These are phyloP conservation scores for Rhizoctonia solani DNA, from an alignment of 1,284 basidiomycete species.

Conservation along the genomic window DNA sequence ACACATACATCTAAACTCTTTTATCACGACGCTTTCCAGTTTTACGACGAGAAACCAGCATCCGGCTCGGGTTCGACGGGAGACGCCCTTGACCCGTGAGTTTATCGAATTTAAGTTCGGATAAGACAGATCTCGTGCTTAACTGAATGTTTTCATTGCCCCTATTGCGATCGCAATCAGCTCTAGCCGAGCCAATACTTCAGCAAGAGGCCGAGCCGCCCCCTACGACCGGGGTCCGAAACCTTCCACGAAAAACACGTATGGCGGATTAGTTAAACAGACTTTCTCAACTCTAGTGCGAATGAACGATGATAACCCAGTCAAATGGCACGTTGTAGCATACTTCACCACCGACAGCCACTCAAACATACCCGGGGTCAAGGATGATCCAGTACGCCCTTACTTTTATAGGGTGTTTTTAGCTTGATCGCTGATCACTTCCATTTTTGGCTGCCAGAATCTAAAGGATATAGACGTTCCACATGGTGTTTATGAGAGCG, in stretches of 20 bases:
- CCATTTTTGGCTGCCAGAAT: slow-evolving; percentile 14
- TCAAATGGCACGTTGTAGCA: slow-evolving; percentile 35
- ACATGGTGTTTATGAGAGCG: slow-evolving; percentile 31
- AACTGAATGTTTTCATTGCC: neutral
- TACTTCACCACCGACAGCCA: slow-evolving; percentile 36
- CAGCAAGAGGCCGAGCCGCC: slow-evolving; percentile 33
- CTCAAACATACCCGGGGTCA: slow-evolving; percentile 34
- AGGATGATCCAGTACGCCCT: slow-evolving; percentile 32
- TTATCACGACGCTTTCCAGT: slow-evolving; percentile 12
- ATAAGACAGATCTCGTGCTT: slow-evolving; percentile 20
- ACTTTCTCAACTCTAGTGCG: slow-evolving; percentile 33
- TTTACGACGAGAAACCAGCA: slow-evolving; percentile 34
- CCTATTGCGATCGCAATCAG: slow-evolving; percentile 18
- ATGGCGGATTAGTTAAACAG: slow-evolving; percentile 32
- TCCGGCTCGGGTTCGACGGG: slow-evolving; percentile 16
- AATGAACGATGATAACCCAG: slow-evolving; percentile 23
- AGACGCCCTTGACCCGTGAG: slow-evolving; percentile 35
- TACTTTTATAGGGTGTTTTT: neutral
- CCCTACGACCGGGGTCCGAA: slow-evolving; percentile 35
- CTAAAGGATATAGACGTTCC: slow-evolving; percentile 33
- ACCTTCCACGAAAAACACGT: slow-evolving; percentile 35
- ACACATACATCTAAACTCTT: neutral
- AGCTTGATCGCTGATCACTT: slow-evolving; percentile 35
- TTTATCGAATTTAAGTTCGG: slow-evolving; percentile 13
- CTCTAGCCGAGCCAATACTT: slow-evolving; percentile 11